Base-by-base conservation (phyloP, 371 early-diverging fungal species). In the Lichtheimia hyalospora region DNA sequence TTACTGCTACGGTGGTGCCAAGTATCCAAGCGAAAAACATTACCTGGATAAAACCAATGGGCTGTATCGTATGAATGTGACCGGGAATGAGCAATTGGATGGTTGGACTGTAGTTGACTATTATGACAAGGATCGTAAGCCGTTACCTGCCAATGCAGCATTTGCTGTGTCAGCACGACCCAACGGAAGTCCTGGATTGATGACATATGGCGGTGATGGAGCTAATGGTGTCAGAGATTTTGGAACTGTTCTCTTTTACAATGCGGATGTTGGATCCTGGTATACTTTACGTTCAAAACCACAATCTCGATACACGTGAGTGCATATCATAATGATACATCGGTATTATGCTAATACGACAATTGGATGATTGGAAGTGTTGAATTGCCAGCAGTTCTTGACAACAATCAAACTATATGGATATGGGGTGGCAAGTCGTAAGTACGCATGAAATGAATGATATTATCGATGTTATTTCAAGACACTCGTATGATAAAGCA, bases 71-170 rank as follows among this genome's bases (percentile, higher is more conserved):
- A 34, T 34, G 34, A 34, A 34, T 34, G 34, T 20, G 15, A 52
- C 52, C 21, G 52, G 15, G 10, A 25, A 5, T 14, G 16, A 13
- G 43, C 51, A 25, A 40, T 24, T 4, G 52, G 52, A 23, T 34
- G 15, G 2, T 8, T 34, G 34, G 34, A 34, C 10, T 1, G 10
- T 34, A 34, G 34, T 34, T 10, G 34, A 34, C 34, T 34, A 34
- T 34, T 34, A 8, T 34, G 34, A 34, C n/a, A 20, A 48, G 21
- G 54, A 53, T 0, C n/a, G 64, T 88, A 34, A 81, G 77, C 48
- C 87, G 86, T 39, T 79, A 84, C 14, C 75, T 85, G 64, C 63
- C 28, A 63, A 63, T 24, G 52, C 63, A 25, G 40, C 46, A 13
- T 63, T 63, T 63, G 52, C 54, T 12, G 53, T 63, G 25, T 46